Evolutionary conservation across 1,284 basidiomycete species (phyloP).

Genomic region (Tetrapyrgos nigripes): DNA sequence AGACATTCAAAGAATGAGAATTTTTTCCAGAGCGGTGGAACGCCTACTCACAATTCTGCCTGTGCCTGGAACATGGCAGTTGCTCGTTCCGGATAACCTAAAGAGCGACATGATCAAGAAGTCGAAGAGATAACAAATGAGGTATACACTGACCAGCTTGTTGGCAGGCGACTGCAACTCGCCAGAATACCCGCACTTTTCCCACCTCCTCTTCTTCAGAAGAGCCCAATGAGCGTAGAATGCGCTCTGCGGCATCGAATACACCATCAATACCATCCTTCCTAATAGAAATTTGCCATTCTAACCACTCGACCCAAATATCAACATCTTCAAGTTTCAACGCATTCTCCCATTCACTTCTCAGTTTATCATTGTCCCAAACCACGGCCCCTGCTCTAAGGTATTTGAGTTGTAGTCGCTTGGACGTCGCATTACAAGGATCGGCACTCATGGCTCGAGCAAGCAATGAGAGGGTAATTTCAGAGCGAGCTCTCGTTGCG

Average conservation of each 20-base stretch:
- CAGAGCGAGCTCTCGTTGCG: conserved; percentile 65
- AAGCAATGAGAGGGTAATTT: conserved; percentile 74
- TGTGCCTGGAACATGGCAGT: conserved; percentile 80
- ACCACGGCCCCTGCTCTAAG: conserved; percentile 73
- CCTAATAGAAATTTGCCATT: conserved; percentile 66
- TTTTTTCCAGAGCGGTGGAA: conserved; percentile 9
- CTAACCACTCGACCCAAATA: conserved; percentile 78
- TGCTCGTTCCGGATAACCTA: conserved; percentile 69
- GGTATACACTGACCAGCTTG: conserved; percentile 69
- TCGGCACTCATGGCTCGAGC: conserved; percentile 66
- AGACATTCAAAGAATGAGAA: conserved; percentile 39
- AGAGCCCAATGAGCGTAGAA: conserved; percentile 44
- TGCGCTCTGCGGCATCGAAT: conserved; percentile 52
- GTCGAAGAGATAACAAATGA: conserved; percentile 4
- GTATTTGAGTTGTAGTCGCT: conserved; percentile 63
- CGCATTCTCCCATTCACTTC: conserved; percentile 76
- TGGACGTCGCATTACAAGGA: conserved; percentile 55
- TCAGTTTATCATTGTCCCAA: conserved; percentile 63
- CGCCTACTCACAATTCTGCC: conserved; percentile 67
- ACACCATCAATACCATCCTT: conserved; percentile 56
- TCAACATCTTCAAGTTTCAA: conserved; percentile 55
- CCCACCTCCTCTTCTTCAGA: conserved; percentile 55
- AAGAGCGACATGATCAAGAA: conserved; percentile 17
- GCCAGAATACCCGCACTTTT: conserved; percentile 73
- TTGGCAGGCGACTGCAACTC: conserved; percentile 69